Evolutionary conservation across 2,329 filamentous ascomycete species (phyloP).

Genomic region (Colletotrichum eleusines): DNA sequence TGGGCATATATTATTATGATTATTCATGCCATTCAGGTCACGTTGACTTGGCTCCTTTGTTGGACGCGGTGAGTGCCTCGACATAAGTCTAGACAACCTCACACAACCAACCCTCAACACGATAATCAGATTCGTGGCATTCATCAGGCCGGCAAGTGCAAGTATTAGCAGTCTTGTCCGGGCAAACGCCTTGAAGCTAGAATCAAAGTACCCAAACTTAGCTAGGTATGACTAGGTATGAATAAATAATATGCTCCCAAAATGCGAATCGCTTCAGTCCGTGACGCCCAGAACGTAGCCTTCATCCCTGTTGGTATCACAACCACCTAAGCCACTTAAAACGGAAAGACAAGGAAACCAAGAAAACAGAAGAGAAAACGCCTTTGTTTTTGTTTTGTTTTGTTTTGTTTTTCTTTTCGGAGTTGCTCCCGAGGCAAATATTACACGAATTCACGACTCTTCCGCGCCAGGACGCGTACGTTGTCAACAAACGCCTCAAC

Average conservation of each 20-base stretch:
- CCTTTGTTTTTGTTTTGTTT: no score
- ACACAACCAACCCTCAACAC: background rate
- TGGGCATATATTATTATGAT: background rate
- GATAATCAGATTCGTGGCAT: background rate
- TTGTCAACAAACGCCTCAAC: constrained; percentile 84
- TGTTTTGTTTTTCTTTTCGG: background rate
- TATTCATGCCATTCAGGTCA: background rate
- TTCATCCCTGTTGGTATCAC: constrained; percentile 35
- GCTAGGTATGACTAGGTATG: constrained; percentile 11
- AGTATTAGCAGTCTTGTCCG: constrained; percentile 5
- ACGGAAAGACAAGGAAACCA: background rate
- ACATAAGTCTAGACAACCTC: background rate
- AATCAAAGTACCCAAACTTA: background rate
- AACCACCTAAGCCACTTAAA: constrained; percentile 32
- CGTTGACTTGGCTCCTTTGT: background rate
- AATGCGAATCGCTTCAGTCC: constrained; percentile 29
- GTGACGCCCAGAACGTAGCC: constrained; percentile 32
- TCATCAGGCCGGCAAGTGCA: background rate
- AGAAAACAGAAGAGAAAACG: background rate
- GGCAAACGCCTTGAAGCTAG: background rate
- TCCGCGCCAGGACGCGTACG: constrained; percentile 68
- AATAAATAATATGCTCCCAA: constrained; percentile 12
- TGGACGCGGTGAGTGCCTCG: background rate
- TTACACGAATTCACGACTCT: constrained; percentile 51
- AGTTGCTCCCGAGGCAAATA: constrained; percentile 14